A percentile compares a stretch with the other conserved stretches of the same genome.
Evolutionary conservation across 2,329 filamentous ascomycete species (phyloP).

Genomic region (Cordyceps sp.): DNA sequence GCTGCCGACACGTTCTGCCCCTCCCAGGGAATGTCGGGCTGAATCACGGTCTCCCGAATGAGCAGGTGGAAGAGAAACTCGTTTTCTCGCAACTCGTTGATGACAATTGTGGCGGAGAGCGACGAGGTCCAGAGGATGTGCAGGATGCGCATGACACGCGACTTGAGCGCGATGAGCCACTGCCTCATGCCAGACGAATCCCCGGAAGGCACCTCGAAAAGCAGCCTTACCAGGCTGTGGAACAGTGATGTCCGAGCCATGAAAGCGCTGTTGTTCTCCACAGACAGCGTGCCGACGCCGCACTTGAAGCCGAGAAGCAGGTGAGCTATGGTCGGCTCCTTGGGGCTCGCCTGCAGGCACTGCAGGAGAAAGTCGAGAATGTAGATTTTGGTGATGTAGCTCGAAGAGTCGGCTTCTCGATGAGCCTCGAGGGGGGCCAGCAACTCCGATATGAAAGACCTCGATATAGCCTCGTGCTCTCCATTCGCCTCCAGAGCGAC

Average conservation of each 20-base stretch:
- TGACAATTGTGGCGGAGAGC: slow-evolving; percentile 57
- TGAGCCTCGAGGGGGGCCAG: slow-evolving; percentile 55
- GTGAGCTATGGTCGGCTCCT: slow-evolving; percentile 77
- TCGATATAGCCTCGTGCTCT: slow-evolving; percentile 64
- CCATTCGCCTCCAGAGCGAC: slow-evolving; percentile 73
- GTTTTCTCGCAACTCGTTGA: slow-evolving; percentile 63
- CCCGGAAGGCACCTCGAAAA: slow-evolving; percentile 50
- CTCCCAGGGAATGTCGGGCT: slow-evolving; percentile 58
- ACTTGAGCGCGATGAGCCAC: slow-evolving; percentile 55
- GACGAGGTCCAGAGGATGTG: slow-evolving; percentile 71
- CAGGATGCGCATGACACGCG: slow-evolving; percentile 55
- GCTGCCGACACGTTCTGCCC: slow-evolving; percentile 40
- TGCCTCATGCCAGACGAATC: slow-evolving; percentile 43
- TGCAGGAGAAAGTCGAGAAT: slow-evolving; percentile 75
- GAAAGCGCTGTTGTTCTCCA: slow-evolving; percentile 55
- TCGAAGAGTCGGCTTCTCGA: slow-evolving; percentile 48
- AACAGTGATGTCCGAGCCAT: slow-evolving; percentile 60
- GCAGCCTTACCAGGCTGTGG: slow-evolving; percentile 61
- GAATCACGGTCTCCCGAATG: slow-evolving; percentile 52
- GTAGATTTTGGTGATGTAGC: slow-evolving; percentile 67
- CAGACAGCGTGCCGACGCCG: slow-evolving; percentile 49
- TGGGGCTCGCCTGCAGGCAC: slow-evolving; percentile 58
- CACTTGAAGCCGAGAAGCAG: slow-evolving; percentile 78
- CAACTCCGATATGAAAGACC: slow-evolving; percentile 54
- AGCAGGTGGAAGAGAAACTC: slow-evolving; percentile 70